phyloP scores from a whole-genome alignment of 129 eudicot genomes.

The Deinandra increscens region DNA sequence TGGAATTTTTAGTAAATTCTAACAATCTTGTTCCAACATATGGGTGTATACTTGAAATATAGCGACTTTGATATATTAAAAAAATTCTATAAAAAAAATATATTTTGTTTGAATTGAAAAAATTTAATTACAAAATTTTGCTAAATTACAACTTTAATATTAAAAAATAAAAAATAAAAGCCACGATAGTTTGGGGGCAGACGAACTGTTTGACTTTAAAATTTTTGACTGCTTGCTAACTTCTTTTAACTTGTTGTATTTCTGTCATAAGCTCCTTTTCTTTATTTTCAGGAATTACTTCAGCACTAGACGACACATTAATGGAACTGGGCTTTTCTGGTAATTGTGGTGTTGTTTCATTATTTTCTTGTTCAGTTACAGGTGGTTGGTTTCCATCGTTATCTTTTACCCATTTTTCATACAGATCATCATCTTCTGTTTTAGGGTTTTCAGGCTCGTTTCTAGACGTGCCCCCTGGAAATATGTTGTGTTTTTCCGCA shows the following conservation, averaged over 20 bases:
- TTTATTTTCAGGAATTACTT: conserved; percentile 23
- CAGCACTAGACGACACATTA: conserved; percentile 18
- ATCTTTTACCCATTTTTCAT: conserved; percentile 54
- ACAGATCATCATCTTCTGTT: conserved; percentile 59
- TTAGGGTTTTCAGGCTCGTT: conserved; percentile 39
- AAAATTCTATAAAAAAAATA: too few relatives aligned
- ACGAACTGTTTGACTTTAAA: conserved; percentile 17
- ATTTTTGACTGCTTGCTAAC: conserved; percentile 13
- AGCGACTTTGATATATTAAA: too few relatives aligned
- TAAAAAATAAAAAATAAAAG: too few relatives aligned
- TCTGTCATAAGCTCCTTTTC: conserved; percentile 39
- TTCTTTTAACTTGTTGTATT: conserved; percentile 19
- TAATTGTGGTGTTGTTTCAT: conserved; percentile 10
- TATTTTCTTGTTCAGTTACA: conserved; percentile 22
- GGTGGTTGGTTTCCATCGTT: conserved; percentile 37
- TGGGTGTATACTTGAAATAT: too few relatives aligned
- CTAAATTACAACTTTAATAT: too few relatives aligned
- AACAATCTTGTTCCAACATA: too few relatives aligned
- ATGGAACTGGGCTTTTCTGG: conserved; percentile 24
- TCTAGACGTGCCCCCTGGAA: conserved; percentile 32
- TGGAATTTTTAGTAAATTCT: too few relatives aligned
- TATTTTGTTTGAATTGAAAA: too few relatives aligned
- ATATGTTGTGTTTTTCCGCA: conserved; percentile 21
- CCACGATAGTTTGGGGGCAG: too few relatives aligned
- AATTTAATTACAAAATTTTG: too few relatives aligned